Percentiles rank a stretch among this genome's conserved stretches.
These are phyloP conservation scores for Micractinium conductrix DNA, from an alignment of 139 green algal genomes.

Conservation along the genomic window DNA sequence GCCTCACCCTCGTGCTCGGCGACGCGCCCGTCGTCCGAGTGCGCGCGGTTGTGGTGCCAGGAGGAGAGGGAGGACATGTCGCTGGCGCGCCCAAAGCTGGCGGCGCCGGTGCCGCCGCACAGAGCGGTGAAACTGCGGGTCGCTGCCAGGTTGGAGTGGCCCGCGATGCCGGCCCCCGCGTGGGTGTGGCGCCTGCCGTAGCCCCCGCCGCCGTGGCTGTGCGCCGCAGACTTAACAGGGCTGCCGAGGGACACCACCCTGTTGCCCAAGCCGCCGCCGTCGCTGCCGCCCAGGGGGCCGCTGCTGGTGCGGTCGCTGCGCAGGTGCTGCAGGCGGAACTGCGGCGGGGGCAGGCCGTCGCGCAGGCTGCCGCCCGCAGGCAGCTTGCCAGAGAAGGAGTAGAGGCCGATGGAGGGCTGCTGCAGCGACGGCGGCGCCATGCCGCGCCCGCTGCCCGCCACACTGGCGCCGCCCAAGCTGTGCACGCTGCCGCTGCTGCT, in stretches of 20 bases:
- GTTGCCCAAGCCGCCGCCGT: not conserved
- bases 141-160: not conserved
- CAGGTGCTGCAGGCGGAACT: not conserved
- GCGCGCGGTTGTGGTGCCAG: conserved; percentile 7
- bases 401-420: too few species aligned
- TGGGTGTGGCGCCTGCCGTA: not conserved
- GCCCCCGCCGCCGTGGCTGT: not conserved
- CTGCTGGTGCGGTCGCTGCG: conserved; percentile 24
- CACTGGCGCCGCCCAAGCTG: conserved; percentile 19
- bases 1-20: not conserved
- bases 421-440: not conserved
- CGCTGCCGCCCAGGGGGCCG: not conserved
- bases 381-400: too few species aligned
- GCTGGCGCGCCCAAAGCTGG: conserved; percentile 9
- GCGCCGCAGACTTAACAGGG: not conserved
- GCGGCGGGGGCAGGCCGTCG: not conserved
- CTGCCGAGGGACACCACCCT: conserved; percentile 1
- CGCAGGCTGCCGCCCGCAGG: not conserved
- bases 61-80: conserved; percentile 7
- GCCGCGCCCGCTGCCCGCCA: conserved; percentile 3
- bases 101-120: not conserved
- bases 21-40: conserved; percentile 1
- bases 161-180: too few species aligned
- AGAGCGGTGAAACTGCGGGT: conserved; percentile 7
- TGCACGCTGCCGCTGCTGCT: conserved; percentile 30